phyloP scores from a whole-genome alignment of 805 yeast species.

The Wickerhamiella nectarea region DNA sequence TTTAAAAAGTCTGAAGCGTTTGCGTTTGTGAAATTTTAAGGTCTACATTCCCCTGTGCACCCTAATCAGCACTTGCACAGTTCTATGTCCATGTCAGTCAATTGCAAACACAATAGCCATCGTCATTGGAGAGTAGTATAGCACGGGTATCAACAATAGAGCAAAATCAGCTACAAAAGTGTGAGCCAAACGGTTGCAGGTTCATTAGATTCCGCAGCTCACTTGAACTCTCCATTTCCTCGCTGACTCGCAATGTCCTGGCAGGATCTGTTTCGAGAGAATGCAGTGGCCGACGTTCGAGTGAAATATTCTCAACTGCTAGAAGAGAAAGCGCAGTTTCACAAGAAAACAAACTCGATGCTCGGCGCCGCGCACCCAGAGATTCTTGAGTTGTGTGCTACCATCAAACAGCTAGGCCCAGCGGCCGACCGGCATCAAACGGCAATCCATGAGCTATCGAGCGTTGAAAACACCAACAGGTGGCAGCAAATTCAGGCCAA shows the following conservation, averaged over 20 bases:
- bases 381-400: constrained; percentile 1
- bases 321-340: background rate
- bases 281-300: constrained; percentile 1
- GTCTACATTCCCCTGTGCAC: no score
- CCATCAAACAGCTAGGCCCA: background rate
- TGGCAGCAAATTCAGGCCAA: background rate
- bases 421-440: background rate
- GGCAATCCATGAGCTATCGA: background rate
- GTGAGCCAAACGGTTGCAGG: no score
- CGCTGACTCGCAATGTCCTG: background rate
- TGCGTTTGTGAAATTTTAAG: no score
- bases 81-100: no score
- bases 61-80: no score
- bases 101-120: no score
- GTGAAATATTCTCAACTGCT: background rate
- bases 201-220: no score
- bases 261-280: background rate
- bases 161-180: no score
- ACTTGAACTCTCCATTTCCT: no score
- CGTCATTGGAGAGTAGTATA: no score
- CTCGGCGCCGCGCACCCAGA: constrained; percentile 7
- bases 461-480: background rate
- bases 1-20: no score
- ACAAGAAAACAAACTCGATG: background rate
- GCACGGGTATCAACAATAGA: no score